Percentiles rank a stretch among this genome's conserved stretches.
Evolutionary conservation across 768 basidiomycete species (phyloP).

Genomic region (Calocybe gangraenosa): DNA sequence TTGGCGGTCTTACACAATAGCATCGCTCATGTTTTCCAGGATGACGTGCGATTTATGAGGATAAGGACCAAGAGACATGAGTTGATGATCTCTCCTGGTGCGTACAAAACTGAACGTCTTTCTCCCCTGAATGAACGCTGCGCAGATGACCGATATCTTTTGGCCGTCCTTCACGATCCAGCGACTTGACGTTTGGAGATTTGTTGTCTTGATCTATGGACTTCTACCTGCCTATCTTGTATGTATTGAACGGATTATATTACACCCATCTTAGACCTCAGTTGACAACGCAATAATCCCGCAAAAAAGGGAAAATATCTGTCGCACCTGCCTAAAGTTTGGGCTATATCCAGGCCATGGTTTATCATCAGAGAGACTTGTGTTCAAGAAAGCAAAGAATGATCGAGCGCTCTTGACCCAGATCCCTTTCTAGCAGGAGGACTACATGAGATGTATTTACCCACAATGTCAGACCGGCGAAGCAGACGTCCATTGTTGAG

Average conservation of each 20-base stretch:
- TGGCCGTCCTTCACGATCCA: constrained; percentile 83
- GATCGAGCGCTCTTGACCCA: too few species aligned
- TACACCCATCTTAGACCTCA: not conserved
- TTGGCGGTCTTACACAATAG: not conserved
- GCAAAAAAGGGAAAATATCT: too few species aligned
- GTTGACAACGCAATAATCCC: too few species aligned
- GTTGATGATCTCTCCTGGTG: constrained; percentile 92
- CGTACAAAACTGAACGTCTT: constrained; percentile 16
- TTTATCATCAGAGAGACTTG: too few species aligned
- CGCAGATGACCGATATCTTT: constrained; percentile 72
- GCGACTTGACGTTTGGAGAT: constrained; percentile 31
- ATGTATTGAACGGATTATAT: not conserved
- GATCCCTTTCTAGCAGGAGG: too few species aligned
- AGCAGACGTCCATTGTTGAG: too few species aligned
- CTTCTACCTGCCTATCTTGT: not conserved
- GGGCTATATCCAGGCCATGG: too few species aligned
- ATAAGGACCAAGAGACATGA: constrained; percentile 91
- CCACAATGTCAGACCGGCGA: too few species aligned
- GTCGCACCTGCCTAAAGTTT: too few species aligned
- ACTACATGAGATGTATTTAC: too few species aligned
- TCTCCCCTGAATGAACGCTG: not conserved
- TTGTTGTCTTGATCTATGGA: not conserved
- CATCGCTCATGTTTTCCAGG: constrained; percentile 37
- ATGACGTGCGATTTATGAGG: constrained; percentile 83
- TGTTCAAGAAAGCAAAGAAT: too few species aligned